Evolutionary conservation across 129 eudicot genomes (phyloP).

Genomic region (Saposhnikovia divaricata): DNA sequence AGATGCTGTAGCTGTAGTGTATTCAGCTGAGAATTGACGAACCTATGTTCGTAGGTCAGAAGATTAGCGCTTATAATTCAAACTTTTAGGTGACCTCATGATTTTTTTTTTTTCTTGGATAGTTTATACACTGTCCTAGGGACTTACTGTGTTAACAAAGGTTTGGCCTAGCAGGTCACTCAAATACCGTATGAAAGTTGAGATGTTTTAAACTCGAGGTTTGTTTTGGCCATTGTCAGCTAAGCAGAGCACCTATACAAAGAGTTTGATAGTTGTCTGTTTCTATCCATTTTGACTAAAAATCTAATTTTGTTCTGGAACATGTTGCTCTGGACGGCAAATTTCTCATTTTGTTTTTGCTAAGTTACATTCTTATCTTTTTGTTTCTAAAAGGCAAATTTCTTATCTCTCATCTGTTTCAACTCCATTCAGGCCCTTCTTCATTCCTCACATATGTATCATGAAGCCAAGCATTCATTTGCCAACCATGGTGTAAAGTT

Average conservation of each 20-base stretch:
- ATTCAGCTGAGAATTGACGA: background rate
- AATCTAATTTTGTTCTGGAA: no score
- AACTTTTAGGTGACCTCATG: no score
- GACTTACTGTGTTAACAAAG: background rate
- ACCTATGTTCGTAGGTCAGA: background rate
- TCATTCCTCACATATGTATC: constrained; percentile 90
- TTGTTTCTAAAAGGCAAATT: background rate
- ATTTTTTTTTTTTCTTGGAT: no score
- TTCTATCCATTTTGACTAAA: background rate
- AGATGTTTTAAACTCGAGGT: background rate
- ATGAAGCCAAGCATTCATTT: constrained; percentile 66
- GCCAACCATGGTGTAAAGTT: constrained; percentile 66
- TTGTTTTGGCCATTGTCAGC: background rate
- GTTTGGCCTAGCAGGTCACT: background rate
- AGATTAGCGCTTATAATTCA: background rate
- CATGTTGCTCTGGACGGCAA: background rate
- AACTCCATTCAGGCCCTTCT: constrained; percentile 61
- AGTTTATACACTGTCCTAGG: background rate
- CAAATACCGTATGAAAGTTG: background rate
- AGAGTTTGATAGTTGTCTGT: background rate
- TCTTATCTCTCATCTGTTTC: background rate
- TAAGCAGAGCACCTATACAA: background rate
- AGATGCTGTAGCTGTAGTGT: background rate
- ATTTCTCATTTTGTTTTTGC: no score
- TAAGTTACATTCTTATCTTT: background rate